Conservation (phyloP, 2,329 filamentous ascomycete genomes). For the Paraphoma sp. region DNA sequence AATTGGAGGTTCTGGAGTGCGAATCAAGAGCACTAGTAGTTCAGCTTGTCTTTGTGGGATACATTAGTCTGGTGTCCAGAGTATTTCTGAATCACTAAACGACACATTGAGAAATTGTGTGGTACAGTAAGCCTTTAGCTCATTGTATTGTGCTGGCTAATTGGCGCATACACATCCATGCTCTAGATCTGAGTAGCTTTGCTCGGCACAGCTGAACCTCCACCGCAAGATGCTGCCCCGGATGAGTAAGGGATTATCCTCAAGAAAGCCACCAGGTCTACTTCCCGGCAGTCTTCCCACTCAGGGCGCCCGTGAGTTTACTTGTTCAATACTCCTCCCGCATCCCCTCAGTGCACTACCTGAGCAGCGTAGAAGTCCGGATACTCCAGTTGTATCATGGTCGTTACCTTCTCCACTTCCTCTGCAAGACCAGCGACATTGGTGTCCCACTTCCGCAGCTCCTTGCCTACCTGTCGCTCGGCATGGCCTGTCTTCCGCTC, state of each 20-base stretch:
- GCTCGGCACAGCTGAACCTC: not conserved
- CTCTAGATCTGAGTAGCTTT: too few relatives aligned
- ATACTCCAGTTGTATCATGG: conserved; percentile 79
- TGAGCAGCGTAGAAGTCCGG: conserved; percentile 62
- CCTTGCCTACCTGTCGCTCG: conserved; percentile 65
- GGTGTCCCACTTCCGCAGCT: conserved; percentile 85
- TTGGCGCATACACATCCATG: too few relatives aligned
- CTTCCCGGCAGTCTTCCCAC: not conserved
- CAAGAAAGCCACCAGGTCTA: too few relatives aligned
- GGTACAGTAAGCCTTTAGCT: too few relatives aligned
- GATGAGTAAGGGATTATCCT: not conserved
- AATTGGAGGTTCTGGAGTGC: too few relatives aligned
- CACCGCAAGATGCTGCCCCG: too few relatives aligned
- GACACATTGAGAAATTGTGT: too few relatives aligned
- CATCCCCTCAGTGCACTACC: conserved; percentile 39
- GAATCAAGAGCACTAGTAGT: too few relatives aligned
- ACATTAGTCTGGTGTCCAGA: too few relatives aligned
- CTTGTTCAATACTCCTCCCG: not conserved
- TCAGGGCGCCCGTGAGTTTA: not conserved
- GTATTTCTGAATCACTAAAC: too few relatives aligned
- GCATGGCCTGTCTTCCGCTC: conserved; percentile 71
- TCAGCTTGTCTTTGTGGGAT: too few relatives aligned
- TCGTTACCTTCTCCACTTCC: conserved; percentile 86
- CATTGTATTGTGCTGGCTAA: too few relatives aligned
- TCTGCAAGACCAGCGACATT: conserved; percentile 88